Evolutionary conservation across 2,329 filamentous ascomycete genomes (phyloP).

Genomic region (Aspergillus fumigatus): DNA sequence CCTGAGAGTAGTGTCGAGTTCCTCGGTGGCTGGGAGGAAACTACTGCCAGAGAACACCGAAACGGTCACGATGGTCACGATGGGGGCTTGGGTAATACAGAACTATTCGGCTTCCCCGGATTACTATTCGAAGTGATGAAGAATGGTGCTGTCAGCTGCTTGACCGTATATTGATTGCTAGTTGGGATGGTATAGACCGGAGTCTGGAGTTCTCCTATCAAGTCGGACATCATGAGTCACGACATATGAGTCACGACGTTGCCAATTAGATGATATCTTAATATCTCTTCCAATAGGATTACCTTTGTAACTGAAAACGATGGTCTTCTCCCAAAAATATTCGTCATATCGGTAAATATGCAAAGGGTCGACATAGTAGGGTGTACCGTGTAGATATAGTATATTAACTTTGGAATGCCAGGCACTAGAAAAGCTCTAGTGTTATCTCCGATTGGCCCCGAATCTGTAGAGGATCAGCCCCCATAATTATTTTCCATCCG

Average conservation of each 20-base stretch:
- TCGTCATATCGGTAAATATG: background rate
- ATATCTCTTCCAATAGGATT: background rate
- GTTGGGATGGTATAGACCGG: constrained; percentile 17
- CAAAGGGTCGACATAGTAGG: background rate
- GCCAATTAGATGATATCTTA: background rate
- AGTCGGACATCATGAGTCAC: background rate
- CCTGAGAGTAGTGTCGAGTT: constrained; percentile 85
- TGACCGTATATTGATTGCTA: constrained; percentile 70
- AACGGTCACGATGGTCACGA: constrained; percentile 40
- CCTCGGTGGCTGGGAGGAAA: constrained; percentile 81
- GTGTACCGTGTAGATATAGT: background rate
- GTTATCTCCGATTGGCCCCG: background rate
- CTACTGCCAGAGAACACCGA: constrained; percentile 44
- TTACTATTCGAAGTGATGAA: constrained; percentile 93
- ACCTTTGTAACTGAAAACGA: background rate
- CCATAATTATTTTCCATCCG: background rate
- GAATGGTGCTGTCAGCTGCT: constrained; percentile 81
- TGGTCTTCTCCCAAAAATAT: background rate
- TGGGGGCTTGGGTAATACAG: constrained; percentile 65
- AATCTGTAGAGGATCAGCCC: too few relatives aligned
- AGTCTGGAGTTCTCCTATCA: background rate
- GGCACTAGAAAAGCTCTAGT: too few relatives aligned
- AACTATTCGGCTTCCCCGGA: constrained; percentile 88
- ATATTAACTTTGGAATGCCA: background rate
- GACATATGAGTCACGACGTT: background rate